phyloP scores from a whole-genome alignment of 1,284 basidiomycete species.

The Peniophora sp. region DNA sequence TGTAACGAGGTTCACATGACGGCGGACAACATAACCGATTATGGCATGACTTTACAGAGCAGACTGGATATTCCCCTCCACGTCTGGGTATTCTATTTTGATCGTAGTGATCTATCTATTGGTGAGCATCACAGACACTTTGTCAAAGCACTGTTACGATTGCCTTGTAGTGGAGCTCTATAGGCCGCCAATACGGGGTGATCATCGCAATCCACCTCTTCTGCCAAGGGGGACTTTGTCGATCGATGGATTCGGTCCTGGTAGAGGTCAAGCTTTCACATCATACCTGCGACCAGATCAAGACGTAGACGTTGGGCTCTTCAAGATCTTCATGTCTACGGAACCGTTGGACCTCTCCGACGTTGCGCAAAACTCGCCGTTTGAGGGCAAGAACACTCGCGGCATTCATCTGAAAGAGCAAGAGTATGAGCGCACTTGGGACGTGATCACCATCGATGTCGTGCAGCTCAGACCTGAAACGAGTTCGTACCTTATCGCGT shows the following conservation, averaged over 20 bases:
- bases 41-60: conserved; percentile 9
- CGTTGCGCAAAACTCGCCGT: neutral
- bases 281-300: neutral
- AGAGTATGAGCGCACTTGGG: too few species aligned
- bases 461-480: too few species aligned
- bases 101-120: conserved; percentile 11
- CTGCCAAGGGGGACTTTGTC: neutral
- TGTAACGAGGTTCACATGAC: too few species aligned
- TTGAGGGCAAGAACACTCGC: neutral
- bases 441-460: too few species aligned
- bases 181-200: too few species aligned
- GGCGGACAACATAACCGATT: neutral
- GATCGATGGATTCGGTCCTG: neutral
- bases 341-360: neutral
- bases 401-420: too few species aligned
- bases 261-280: neutral
- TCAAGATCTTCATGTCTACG: neutral
- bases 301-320: neutral
- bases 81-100: conserved; percentile 9
- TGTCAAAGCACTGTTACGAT: too few species aligned
- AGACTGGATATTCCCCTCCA: conserved; percentile 4
- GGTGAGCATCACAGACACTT: conserved; percentile 5
- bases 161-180: too few species aligned
- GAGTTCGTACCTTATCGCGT: too few species aligned
- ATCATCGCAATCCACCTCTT: neutral